Base-by-base conservation (phyloP, 257 asterid species). In the Lycium barbarum region DNA sequence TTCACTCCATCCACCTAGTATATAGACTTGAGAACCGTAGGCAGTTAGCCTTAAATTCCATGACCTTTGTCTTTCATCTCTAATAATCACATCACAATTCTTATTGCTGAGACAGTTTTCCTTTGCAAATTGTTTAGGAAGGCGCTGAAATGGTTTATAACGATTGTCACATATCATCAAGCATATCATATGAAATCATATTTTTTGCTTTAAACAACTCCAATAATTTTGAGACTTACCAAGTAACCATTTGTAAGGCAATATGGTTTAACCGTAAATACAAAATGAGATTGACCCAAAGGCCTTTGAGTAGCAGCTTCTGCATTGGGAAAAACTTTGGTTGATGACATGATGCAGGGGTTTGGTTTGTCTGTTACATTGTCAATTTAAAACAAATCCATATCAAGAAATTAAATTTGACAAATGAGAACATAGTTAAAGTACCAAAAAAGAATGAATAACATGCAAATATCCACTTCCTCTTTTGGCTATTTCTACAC, bases 1-100 rank as follows among this genome's bases (percentile, higher is more conserved):
- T 74, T 47, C 5, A 4, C 15, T 12, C 81, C 81, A 73, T 47
- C 81, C 58, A 20, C 81, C 81, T 73, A 49, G 8, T 6, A 73
- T 47, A 73, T 73, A 20, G 20, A 73, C 15, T 22, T 22, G 43
- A 47, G 81, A 47, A 74, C 81, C 61, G 1, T 74, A 74, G 61
- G 40, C 6, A 20, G 61, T 12, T 20, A 73, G 61, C 61, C 43
- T 73, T 73, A 73, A 10, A 20, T 73, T 22, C 87, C 87, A 85
- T 5, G 65, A 57, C 63, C 82, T 84, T 33, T 62, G 79, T 47
- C 45, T 36, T 18, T 78, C 84, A 63, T 79, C 67, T 33, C 13
- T 6, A 3, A 58, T 65, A 33, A 36, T 3, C 80, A 83, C 18
- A 61, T 13, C 53, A 15, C 85, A 67, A 8, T 40, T 47, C 80